Percentiles rank a stretch among this genome's conserved stretches.
phyloP scores from a whole-genome alignment of 495 filamentous ascomycete species.

The Xylaria nigripes region DNA sequence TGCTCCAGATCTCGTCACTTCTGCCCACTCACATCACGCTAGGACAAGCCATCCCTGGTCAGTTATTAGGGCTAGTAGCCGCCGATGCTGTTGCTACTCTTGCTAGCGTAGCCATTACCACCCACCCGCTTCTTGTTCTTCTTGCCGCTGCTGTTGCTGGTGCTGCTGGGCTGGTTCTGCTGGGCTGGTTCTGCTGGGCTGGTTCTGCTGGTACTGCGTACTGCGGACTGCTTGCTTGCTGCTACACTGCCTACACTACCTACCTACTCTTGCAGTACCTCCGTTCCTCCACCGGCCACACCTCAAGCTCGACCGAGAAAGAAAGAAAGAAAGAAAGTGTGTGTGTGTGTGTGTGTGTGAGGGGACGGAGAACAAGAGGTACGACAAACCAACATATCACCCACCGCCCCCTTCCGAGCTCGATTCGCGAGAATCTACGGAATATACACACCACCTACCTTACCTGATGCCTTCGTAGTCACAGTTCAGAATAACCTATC shows the following conservation, averaged over 20 bases:
- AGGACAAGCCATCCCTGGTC: neutral
- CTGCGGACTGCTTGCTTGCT: neutral
- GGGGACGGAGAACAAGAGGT: slow-evolving; percentile 1
- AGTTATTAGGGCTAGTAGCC: slow-evolving; percentile 3
- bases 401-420: slow-evolving; percentile 7
- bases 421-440: neutral
- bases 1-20: slow-evolving; percentile 9
- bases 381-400: slow-evolving; percentile 1
- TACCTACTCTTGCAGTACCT: neutral
- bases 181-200: neutral
- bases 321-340: no score
- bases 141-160: neutral
- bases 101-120: neutral
- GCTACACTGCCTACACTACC: slow-evolving; percentile 5
- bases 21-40: slow-evolving; percentile 11
- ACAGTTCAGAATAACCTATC: neutral
- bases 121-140: neutral
- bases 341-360: neutral
- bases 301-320: slow-evolving; percentile 13
- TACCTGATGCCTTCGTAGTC: no score
- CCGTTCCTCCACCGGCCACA: slow-evolving; percentile 7
- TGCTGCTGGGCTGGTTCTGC: neutral
- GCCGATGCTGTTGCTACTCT: slow-evolving; percentile 2
- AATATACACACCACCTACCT: no score
- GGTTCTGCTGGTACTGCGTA: neutral